phyloP scores from a whole-genome alignment of 1,139 yeast species.

The Wickerhamomyces sp. region DNA sequence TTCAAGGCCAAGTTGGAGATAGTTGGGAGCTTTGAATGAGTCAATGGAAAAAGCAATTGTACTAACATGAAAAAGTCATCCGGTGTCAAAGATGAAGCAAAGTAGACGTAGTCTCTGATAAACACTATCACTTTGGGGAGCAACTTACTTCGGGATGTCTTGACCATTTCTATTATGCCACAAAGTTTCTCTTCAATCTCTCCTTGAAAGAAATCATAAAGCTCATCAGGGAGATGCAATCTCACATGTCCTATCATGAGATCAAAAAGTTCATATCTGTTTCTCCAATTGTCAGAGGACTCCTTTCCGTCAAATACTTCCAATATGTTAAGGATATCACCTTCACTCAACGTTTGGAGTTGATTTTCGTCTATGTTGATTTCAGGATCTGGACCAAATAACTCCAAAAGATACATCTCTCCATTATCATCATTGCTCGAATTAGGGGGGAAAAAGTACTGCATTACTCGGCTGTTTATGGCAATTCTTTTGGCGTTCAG shows the following conservation, averaged over 20 bases:
- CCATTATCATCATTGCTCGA: too few relatives aligned
- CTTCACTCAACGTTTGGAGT: slow-evolving; percentile 5
- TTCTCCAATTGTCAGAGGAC: slow-evolving; percentile 19
- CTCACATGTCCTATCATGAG: slow-evolving; percentile 17
- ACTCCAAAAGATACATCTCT: too few relatives aligned
- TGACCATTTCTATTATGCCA: slow-evolving; percentile 11
- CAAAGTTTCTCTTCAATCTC: slow-evolving; percentile 11
- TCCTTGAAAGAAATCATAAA: slow-evolving; percentile 11
- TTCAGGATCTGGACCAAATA: slow-evolving; percentile 18
- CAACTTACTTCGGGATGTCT: slow-evolving; percentile 15
- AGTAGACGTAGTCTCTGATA: slow-evolving; percentile 19
- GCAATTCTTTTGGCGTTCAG: too few relatives aligned
- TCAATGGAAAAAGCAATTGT: slow-evolving; percentile 18
- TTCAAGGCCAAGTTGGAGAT: slow-evolving; percentile 13
- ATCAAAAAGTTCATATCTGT: slow-evolving; percentile 12
- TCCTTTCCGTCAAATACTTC: slow-evolving; percentile 12
- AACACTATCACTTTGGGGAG: slow-evolving; percentile 17
- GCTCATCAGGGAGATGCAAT: slow-evolving; percentile 9
- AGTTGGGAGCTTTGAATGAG: slow-evolving; percentile 13
- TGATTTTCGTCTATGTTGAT: slow-evolving; percentile 5
- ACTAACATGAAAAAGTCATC: slow-evolving; percentile 13
- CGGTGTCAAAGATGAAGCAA: slow-evolving; percentile 10
- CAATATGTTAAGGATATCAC: slow-evolving; percentile 10
- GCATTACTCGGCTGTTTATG: neutral
- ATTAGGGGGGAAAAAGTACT: slow-evolving; percentile 7